A percentile compares a stretch with the other conserved stretches of the same genome.
Evolutionary conservation across 2,329 filamentous ascomycete genomes (phyloP).

Genomic region (Penicillium sp.): DNA sequence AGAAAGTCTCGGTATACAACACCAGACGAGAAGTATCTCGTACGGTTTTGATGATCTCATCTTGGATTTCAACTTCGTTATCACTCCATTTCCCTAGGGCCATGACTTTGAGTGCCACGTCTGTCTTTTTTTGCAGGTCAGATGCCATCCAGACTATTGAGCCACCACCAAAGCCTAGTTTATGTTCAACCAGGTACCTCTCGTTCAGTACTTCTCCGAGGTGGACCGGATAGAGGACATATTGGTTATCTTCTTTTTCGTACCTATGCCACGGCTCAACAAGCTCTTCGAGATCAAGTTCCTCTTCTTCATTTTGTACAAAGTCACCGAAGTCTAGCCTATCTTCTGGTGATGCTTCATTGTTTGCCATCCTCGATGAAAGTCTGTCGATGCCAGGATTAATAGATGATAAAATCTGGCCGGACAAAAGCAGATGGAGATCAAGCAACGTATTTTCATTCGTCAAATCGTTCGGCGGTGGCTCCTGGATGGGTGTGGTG

Average conservation of each 20-base stretch:
- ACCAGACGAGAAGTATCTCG: conserved; percentile 22
- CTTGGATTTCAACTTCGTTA: conserved; percentile 21
- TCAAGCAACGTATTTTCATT: no score
- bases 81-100: conserved; percentile 17
- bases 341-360: background rate
- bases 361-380: no score
- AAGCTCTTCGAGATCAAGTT: conserved; percentile 19
- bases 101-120: conserved; percentile 30
- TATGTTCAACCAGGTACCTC: conserved; percentile 28
- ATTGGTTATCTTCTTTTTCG: conserved; percentile 6
- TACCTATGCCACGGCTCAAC: conserved; percentile 24
- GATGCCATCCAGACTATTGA: conserved; percentile 32
- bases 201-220: conserved; percentile 23
- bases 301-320: conserved; percentile 18
- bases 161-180: conserved; percentile 25
- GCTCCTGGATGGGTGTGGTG: no score
- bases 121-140: conserved; percentile 19
- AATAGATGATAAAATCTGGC: no score
- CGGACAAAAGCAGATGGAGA: no score
- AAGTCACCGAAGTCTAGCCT: conserved; percentile 16
- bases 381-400: no score
- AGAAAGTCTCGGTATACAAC: conserved; percentile 22
- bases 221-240: conserved; percentile 20
- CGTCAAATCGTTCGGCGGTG: no score
- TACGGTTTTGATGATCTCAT: conserved; percentile 21